Evolutionary conservation across 2,329 filamentous ascomycete genomes (phyloP).

Genomic region (Fusarium pseudonygamai): DNA sequence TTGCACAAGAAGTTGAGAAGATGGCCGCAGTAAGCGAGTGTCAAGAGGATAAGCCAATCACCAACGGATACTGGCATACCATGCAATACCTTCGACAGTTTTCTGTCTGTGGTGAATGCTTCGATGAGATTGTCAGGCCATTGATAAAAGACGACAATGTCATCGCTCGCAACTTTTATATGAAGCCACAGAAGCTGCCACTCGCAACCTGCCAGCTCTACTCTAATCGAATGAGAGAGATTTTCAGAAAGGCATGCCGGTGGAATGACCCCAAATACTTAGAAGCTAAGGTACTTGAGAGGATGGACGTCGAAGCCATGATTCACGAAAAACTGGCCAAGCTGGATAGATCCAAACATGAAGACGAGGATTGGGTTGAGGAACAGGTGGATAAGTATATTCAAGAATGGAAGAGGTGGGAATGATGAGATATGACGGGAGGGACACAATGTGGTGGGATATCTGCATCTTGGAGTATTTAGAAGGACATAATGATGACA

Average conservation of each 20-base stretch:
- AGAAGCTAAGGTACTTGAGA: conserved; percentile 63
- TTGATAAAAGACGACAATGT: conserved; percentile 61
- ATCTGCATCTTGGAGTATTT: conserved; percentile 34
- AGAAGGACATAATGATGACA: conserved; percentile 32
- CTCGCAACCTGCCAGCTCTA: conserved; percentile 80
- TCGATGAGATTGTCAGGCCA: conserved; percentile 80
- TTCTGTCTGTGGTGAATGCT: conserved; percentile 89
- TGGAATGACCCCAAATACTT: conserved; percentile 74
- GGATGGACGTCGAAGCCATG: conserved; percentile 67
- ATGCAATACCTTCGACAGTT: conserved; percentile 80
- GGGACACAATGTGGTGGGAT: not conserved
- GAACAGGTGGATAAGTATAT: conserved; percentile 59
- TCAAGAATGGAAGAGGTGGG: conserved; percentile 66
- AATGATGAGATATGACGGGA: conserved; percentile 51
- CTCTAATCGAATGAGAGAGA: conserved; percentile 77
- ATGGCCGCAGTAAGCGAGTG: conserved; percentile 71
- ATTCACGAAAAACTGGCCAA: conserved; percentile 64
- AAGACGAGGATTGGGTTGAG: conserved; percentile 51
- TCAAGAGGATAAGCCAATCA: conserved; percentile 67
- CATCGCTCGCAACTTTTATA: conserved; percentile 73
- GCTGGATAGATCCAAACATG: conserved; percentile 49
- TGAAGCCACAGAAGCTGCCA: conserved; percentile 64
- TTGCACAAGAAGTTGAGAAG: conserved; percentile 71
- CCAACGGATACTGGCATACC: conserved; percentile 77
- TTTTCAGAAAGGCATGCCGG: conserved; percentile 74